phyloP scores from a whole-genome alignment of 208 protist genomes.

The Trypanosoma rangeli region DNA sequence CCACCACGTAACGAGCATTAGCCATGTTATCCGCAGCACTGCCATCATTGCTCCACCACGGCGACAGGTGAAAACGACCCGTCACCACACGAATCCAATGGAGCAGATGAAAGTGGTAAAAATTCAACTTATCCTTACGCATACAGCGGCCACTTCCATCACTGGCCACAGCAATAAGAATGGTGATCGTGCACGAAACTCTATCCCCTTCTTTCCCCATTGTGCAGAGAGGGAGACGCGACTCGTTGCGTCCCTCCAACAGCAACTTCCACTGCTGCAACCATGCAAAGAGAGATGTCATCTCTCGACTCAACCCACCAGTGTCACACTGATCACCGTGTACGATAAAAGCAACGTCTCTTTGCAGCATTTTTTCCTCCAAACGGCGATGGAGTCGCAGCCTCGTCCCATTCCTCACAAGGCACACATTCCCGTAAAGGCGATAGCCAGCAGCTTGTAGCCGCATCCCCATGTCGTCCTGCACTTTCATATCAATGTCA shows the following conservation, averaged over 20 bases:
- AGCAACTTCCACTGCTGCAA: background rate
- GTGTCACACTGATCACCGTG: background rate
- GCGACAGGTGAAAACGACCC: constrained; percentile 4
- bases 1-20: constrained; percentile 3
- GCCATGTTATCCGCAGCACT: background rate
- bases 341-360: background rate
- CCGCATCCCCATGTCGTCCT: background rate
- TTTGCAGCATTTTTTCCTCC: background rate
- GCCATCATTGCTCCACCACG: constrained; percentile 7
- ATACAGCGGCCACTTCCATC: background rate
- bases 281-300: constrained; percentile 4
- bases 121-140: background rate
- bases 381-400: background rate
- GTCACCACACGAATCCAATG: constrained; percentile 24
- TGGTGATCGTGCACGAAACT: background rate
- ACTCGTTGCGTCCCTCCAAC: no score
- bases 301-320: background rate
- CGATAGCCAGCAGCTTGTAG: background rate
- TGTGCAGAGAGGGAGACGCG: background rate
- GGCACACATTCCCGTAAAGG: constrained; percentile 2
- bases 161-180: background rate
- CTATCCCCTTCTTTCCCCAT: background rate
- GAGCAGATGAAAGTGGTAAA: background rate
- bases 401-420: background rate
- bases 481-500: background rate